phyloP scores from a whole-genome alignment of 1,139 yeast genomes.

The Yamadazyma dushanensis region DNA sequence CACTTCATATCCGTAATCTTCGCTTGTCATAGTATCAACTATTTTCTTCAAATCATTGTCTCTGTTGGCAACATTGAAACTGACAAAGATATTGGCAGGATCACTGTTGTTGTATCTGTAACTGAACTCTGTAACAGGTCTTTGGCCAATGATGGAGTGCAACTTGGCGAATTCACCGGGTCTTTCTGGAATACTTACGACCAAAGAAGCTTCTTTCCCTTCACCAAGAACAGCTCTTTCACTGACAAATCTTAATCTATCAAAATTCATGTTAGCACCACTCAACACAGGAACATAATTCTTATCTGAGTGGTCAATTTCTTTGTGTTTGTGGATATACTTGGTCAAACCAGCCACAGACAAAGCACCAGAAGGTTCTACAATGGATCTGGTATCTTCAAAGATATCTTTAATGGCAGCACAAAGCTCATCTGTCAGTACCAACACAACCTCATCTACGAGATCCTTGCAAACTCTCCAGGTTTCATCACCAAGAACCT shows the following conservation, averaged over 20 bases:
- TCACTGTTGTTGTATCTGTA: conserved; percentile 66
- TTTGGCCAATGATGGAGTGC: conserved; percentile 75
- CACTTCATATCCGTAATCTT: conserved; percentile 57
- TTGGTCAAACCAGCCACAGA: conserved; percentile 93
- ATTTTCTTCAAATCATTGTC: conserved; percentile 50
- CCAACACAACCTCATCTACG: conserved; percentile 86
- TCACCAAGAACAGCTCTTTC: conserved; percentile 98
- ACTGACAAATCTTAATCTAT: conserved; percentile 91
- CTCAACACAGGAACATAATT: conserved; percentile 84
- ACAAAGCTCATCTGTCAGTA: conserved; percentile 91
- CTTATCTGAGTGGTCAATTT: conserved; percentile 67
- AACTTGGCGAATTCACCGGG: conserved; percentile 87
- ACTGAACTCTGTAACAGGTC: conserved; percentile 90
- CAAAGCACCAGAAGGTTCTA: conserved; percentile 97
- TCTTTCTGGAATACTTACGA: conserved; percentile 84
- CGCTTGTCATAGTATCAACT: conserved; percentile 35
- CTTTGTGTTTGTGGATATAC: conserved; percentile 66
- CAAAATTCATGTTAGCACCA: conserved; percentile 97
- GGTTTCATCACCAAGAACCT: conserved; percentile 84
- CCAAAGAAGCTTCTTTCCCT: conserved; percentile 91
- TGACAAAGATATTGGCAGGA: conserved; percentile 78
- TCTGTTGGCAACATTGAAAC: conserved; percentile 80
- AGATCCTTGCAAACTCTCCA: conserved; percentile 76
- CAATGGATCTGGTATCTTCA: conserved; percentile 90
- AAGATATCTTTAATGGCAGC: conserved; percentile 97